Base-by-base conservation (phyloP, 495 filamentous ascomycete species). In the Tuber umbilicatum region DNA sequence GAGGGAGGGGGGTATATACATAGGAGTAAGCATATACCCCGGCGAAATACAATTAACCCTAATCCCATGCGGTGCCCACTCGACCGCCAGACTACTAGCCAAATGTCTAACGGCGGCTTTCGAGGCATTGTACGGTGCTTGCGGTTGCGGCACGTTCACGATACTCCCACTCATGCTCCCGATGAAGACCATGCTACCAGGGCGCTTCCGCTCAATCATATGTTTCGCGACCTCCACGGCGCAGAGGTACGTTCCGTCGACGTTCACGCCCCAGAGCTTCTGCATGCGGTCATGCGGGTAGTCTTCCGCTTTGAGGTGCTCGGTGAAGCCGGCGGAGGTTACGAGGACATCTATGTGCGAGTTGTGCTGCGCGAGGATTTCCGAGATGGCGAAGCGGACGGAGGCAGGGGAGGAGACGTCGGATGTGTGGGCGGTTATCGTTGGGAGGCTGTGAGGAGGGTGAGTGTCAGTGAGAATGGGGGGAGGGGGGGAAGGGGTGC, bases 71-170 rank as follows among this genome's bases (percentile, higher is more conserved):
- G 89, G 87, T 5, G 94, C 93, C 94, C 94, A 97, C 82, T 97
- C 94, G 60, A 97, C 94, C 42, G 92, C 92, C 43, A 97, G 86
- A 64, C 89, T 92, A 31, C 90, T 86, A 17, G 91, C 91, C 67
- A 97, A 84, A 81, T 97, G 94, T 39, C 93, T 86, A 40, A 97
- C 93, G 0, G 93, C 94, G 6, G 94, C 94, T 82, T 97, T 97
- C 73, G 93, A 87, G 1, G 90, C 92, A 81, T 97, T 97, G 83
- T 97, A 97, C 0, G 94, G 93, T 31, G 76, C 78, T 83, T 97
- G 94, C 9, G 93, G 93, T 83, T 99, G 94, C 4, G 94, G 94
- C 9, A 97, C 90, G 75, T 97, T 97, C 81, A 97, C 94, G 77
- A 97, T 93, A 47, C 89, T 84, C 64, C 93, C 94, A 43, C 90